Base-by-base conservation (phyloP, 2,329 filamentous ascomycete species). In the Acrocalymma vagum region DNA sequence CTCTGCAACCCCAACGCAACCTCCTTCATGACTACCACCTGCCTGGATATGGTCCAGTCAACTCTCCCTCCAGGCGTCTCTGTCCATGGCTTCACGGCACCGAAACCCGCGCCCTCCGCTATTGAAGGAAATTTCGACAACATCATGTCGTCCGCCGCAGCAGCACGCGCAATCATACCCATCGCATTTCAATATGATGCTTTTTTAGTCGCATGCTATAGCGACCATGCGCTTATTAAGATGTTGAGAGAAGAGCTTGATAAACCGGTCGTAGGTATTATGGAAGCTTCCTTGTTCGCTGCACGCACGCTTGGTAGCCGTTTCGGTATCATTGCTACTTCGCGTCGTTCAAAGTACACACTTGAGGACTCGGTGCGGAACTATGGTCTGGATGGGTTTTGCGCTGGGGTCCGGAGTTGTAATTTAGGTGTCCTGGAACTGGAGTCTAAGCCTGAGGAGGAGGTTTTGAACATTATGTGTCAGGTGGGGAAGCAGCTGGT, bases 51-150 rank as follows among this genome's bases (percentile, higher is more conserved):
- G 30, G 56, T 78, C 10, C 41, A 63, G 17, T 57, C 68, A 1
- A 76, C 72, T 10, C 63, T 81, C 0, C 75, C 78, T 2, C 65
- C 73, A 5, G 67, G 77, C 45, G 74, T 80, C 29, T 69, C 69
- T 21, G 67, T 81, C 1, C 67, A 71, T 9, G 76, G 74, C 15
- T 80, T 81, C 63, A 81, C 78, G 4, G 70, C 76, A 1, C 76
- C 78, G 0, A 51, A 69, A 15, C 73, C 74, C 1, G 72, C 76
- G 0, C 78, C 78, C 0, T 75, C 73, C 10, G 78, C 78, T 3
- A 75, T 81, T 20, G 78, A 82, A 62, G 72, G 74, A 25, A 65
- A 69, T 38, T 71, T 76, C 17, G 78, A 81, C 58, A 74, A 71
- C 29, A 68, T 79, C 26, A 72, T 80, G 43, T 78, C 74, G 5